Evolutionary conservation across 129 eudicot species (phyloP), one percentile per base, ranked within the genome.

Genomic region (Flaveria robusta): DNA sequence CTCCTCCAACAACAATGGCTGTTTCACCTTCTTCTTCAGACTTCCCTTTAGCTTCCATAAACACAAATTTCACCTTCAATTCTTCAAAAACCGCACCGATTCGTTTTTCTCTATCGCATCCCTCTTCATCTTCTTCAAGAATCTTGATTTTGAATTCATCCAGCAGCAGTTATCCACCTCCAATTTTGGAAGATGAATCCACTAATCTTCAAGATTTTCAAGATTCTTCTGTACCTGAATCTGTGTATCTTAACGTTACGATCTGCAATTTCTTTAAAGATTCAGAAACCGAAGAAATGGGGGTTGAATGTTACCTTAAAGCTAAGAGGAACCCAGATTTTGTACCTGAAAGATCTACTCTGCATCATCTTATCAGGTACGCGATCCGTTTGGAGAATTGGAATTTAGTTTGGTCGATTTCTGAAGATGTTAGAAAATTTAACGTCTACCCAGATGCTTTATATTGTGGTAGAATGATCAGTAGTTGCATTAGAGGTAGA

Each of bases 291-390:
- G 86, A 89, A 79, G 79, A 83, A 34, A 54, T 77, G 16, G 99
- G 86, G 1, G 78, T 79, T 52, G 83, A 83, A 41, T 76, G 71
- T 75, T 94, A 91, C 75, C 79, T 75, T 76, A 87, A 89, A 81
- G 97, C 87, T 37, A 94, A 81, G 79, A 71, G 71, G 59, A 83
- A 64, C 15, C 85, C 84, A 3, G 96, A 85, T 11, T 94, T 91
- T 64, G 75, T 74, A 59, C 99, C 97, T 19, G 71, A 72, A 79
- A 87, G 79, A 71, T 47, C 85, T 1, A 91, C 97, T 2, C 39
- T 91, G 67, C 91, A 85, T 84, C 79, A 76, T 62, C 81, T 91
- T 29, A 68, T 83, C 82, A 87, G 97, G 97, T 91, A 87, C 76
- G 83, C 85, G 75, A 70, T 83, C 7, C 84, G 85, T 26, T 72